A percentile compares a stretch with the other conserved stretches of the same genome.
These are phyloP conservation scores for Aspergillus terreus DNA, from an alignment of 2,329 filamentous ascomycete species.

Conservation along the genomic window DNA sequence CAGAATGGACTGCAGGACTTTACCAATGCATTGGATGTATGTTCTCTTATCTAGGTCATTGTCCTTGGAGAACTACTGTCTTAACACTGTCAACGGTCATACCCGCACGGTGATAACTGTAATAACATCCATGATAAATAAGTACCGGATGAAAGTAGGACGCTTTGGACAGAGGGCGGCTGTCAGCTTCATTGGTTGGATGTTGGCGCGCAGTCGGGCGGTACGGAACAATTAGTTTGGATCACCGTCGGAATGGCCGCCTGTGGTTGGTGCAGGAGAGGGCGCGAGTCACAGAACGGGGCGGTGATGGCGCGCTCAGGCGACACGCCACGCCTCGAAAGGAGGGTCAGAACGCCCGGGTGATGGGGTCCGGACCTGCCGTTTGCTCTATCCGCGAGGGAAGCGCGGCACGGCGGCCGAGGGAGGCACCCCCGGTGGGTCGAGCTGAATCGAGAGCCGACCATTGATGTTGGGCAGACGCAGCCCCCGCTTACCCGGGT, in stretches of 20 bases:
- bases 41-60: no score
- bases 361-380: not conserved
- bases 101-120: no score
- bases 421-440: conserved; percentile 8
- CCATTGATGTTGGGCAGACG: conserved; percentile 1
- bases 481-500: conserved; percentile 4
- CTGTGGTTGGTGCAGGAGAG: conserved; percentile 21
- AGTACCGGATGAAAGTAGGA: not conserved
- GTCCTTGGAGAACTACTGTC: no score
- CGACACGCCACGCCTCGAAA: conserved; percentile 22
- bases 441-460: conserved; percentile 4
- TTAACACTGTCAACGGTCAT: no score
- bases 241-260: conserved; percentile 10
- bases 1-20: no score
- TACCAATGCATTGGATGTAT: no score
- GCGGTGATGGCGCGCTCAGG: conserved; percentile 26
- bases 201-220: conserved; percentile 39
- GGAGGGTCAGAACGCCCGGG: conserved; percentile 3
- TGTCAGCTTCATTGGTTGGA: conserved; percentile 22
- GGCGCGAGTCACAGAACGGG: conserved; percentile 22
- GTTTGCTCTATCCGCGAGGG: conserved; percentile 17
- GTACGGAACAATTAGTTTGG: conserved; percentile 23
- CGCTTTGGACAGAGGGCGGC: conserved; percentile 14
- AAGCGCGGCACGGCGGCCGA: conserved; percentile 20
- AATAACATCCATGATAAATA: no score